Conservation (phyloP, 805 yeast species). For the Jamesozyma lodderae region DNA sequence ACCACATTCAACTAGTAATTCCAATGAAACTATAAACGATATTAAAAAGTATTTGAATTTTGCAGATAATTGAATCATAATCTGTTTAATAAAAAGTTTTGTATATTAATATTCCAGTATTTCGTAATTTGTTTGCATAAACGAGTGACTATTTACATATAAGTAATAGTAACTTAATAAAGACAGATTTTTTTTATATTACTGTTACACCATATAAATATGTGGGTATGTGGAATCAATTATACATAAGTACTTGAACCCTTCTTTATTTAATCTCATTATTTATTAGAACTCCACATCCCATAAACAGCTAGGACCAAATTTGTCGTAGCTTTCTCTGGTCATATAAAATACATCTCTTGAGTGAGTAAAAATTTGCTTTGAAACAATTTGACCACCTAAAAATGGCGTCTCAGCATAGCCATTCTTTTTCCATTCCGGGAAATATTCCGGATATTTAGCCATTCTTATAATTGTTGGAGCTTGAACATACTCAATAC, state of each 20-base stretch:
- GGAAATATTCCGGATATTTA: slow-evolving; percentile 82
- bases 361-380: slow-evolving; percentile 65
- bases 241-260: not conserved
- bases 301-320: slow-evolving; percentile 82
- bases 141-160: too few species aligned
- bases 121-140: not conserved
- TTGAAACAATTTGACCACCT: slow-evolving; percentile 83
- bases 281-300: slow-evolving; percentile 39
- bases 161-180: not conserved
- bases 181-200: not conserved
- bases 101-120: not conserved
- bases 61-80: slow-evolving; percentile 15
- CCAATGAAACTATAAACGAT: slow-evolving; percentile 17
- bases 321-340: slow-evolving; percentile 61
- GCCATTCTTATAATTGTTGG: slow-evolving; percentile 66
- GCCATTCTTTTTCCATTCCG: slow-evolving; percentile 82
- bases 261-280: too few species aligned
- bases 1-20: not conserved
- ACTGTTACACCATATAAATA: slow-evolving; percentile 1
- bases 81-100: not conserved
- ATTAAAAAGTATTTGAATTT: slow-evolving; percentile 20
- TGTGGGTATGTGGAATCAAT: not conserved
- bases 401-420: slow-evolving; percentile 70
- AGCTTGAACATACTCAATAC: slow-evolving; percentile 47
- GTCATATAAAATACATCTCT: slow-evolving; percentile 60